These are phyloP conservation scores for Debaryomyces robertsiae DNA, from an alignment of 1,139 yeast species.

Conservation along the genomic window DNA sequence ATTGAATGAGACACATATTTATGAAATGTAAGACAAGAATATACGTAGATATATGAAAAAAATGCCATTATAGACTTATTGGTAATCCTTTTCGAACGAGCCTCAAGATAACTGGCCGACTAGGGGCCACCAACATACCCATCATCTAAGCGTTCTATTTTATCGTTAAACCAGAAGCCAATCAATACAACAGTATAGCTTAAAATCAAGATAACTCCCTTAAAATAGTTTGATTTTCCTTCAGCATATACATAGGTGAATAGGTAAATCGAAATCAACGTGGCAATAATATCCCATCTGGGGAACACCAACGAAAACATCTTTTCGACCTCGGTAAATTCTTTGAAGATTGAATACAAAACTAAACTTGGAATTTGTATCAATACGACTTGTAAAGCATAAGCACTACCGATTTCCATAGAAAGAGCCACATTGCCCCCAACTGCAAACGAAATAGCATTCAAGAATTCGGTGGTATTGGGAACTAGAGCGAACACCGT, in stretches of 20 bases:
- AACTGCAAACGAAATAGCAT: conserved; percentile 95
- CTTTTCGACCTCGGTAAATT: conserved; percentile 38
- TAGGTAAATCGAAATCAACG: conserved; percentile 80
- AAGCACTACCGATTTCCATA: conserved; percentile 98
- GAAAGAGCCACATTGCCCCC: conserved; percentile 94
- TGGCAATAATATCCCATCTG: conserved; percentile 91
- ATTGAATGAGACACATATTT: too few species aligned
- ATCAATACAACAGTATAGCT: conserved; percentile 73
- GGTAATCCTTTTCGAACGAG: too few species aligned
- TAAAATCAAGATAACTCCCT: conserved; percentile 86
- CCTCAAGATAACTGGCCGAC: background rate
- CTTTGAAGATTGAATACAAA: conserved; percentile 62
- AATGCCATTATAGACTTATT: too few species aligned
- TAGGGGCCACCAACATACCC: conserved; percentile 21
- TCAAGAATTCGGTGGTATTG: conserved; percentile 92
- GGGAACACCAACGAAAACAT: conserved; percentile 90
- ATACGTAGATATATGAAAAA: too few species aligned
- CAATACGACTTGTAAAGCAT: conserved; percentile 94
- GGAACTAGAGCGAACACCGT: conserved; percentile 96
- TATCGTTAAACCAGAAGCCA: conserved; percentile 76
- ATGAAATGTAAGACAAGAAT: too few species aligned
- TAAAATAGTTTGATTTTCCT: conserved; percentile 94
- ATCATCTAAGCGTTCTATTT: conserved; percentile 39
- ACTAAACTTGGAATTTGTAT: conserved; percentile 92
- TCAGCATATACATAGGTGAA: conserved; percentile 95